Base-by-base conservation (phyloP, 169 alveolate genomes). In the Plasmodium vivax region DNA sequence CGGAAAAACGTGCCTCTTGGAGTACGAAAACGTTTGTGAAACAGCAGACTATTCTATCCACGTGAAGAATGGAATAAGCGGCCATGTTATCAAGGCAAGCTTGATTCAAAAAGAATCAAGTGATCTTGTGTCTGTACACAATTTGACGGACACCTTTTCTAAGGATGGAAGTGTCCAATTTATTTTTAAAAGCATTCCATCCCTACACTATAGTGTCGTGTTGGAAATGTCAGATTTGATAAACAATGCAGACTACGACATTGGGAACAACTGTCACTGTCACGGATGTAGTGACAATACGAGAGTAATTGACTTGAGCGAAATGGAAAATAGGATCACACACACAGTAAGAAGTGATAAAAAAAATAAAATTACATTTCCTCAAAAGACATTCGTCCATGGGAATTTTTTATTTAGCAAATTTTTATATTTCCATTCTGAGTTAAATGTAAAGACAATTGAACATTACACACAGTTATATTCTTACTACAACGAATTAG, bases 181-280 rank as follows among this genome's bases (percentile, higher is more conserved):
- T 47, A n/a, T 10, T 7, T 92, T 92, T 83, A 54, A 82, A 8
- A 32, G 83, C 19, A 92, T 92, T 45, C 95, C 95, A 68, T 82
- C 95, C 19, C 56, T 92, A 38, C 84, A 92, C 43, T 92, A 92
- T 32, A 73, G 77, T 36, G 75, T 92, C 9, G 56, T 81, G 19
- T 47, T 92, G 79, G 95, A 92, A 83, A 79, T 72, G 43, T 16
- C 95, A 36, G 95, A 92, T 83, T 71, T 83, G 41, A 71, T 82
- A 30, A 19, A 71, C 62, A 51, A 82, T 36, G 30, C 16, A 41
- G 95, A 83, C 27, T 92, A 92, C 56, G 77, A 45, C 32, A 83
- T 92, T 5, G 95, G 95, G n/a, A 32, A 82, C 19, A 51, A 82
- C 2, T 92, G 95, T 43, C 23, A 71, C 8, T 92, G 95, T 34